A percentile compares a stretch with the other conserved stretches of the same genome.
These are phyloP conservation scores for Melocanna baccifera DNA, from an alignment of 176 grass and related monocot genomes.

Conservation along the genomic window DNA sequence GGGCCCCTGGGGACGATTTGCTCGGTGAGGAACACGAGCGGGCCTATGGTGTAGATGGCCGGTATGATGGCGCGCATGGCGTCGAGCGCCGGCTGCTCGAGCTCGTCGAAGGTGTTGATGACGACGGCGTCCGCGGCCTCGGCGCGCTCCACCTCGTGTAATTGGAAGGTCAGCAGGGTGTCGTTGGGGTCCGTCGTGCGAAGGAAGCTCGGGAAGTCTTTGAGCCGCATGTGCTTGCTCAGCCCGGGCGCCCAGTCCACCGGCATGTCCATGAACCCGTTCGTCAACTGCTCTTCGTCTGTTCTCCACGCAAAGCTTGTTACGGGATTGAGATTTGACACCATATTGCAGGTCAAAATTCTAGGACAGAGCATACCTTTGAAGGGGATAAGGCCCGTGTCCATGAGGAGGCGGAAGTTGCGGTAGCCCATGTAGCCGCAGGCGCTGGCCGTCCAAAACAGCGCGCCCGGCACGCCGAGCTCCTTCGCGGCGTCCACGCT, in stretches of 20 bases:
- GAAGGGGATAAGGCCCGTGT: conserved; percentile 32
- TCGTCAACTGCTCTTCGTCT: not conserved
- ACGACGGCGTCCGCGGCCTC: not conserved
- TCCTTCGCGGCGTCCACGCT: conserved; percentile 31
- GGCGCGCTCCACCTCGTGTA: not conserved
- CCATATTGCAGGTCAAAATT: too few relatives aligned
- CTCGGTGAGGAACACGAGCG: conserved; percentile 11
- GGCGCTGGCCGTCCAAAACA: conserved; percentile 43
- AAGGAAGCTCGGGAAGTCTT: not conserved
- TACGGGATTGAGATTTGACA: too few relatives aligned
- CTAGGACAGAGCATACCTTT: conserved; percentile 19
- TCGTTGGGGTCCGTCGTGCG: not conserved
- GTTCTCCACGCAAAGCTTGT: too few relatives aligned
- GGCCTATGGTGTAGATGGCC: conserved; percentile 38
- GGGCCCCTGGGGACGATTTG: not conserved
- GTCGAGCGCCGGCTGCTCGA: conserved; percentile 25
- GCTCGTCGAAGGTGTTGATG: conserved; percentile 24
- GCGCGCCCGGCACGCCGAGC: conserved; percentile 24
- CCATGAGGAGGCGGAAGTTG: conserved; percentile 33
- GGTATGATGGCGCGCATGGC: conserved; percentile 37
- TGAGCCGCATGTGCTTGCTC: conserved; percentile 7
- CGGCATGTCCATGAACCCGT: not conserved
- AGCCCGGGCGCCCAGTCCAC: not conserved
- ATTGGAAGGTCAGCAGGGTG: not conserved
- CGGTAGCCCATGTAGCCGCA: conserved; percentile 43